Evolutionary conservation across 75 land plant species (phyloP), one percentile per base, ranked within the genome.

Genomic region (Selaginella tamariscina): DNA sequence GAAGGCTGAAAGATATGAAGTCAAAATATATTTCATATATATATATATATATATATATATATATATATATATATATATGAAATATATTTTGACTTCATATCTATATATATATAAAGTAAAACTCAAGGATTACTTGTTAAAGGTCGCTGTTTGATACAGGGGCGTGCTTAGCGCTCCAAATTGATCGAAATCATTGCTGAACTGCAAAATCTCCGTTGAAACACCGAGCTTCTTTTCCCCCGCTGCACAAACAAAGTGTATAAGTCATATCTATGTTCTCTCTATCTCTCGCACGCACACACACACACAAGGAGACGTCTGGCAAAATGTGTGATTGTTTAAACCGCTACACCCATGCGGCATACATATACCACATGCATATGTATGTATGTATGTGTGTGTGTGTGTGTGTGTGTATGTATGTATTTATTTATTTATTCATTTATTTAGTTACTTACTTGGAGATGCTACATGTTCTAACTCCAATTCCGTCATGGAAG

Each of bases 71-170:
- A 66, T 66, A 18, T 15, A 65, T 32, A 49, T 66, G 15, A 23
- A 49, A 49, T 44, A 32, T 66, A 54, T 39, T 21, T 32, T 2
- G n/a, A 26, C 28, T 26, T 13, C 2, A 26, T 5, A 26, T 2
- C 15, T 26, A 23, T 1, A 29, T 24, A 9, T 5, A 30, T 49
- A 5, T 0, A 24, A 0, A n/a, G n/a, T 22, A 1, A 39, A 22
- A 56, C 9, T 31, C 39, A 24, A n/a, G 15, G 56, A 55, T 65
- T 81, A 92, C 86, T 92, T 93, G 76, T 92, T 92, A 67, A 92
- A 92, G 27, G 90, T 92, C 24, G 97, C 84, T 20, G 97, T 92
- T 64, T 92, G 97, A 71, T 92, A 92, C 64, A 92, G 73, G 27
- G 97, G 97, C 30, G 97, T 84, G 44, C 95, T 92, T 22, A 89